phyloP scores from a whole-genome alignment of 2,329 filamentous ascomycete genomes.

The Penicillium sp. region DNA sequence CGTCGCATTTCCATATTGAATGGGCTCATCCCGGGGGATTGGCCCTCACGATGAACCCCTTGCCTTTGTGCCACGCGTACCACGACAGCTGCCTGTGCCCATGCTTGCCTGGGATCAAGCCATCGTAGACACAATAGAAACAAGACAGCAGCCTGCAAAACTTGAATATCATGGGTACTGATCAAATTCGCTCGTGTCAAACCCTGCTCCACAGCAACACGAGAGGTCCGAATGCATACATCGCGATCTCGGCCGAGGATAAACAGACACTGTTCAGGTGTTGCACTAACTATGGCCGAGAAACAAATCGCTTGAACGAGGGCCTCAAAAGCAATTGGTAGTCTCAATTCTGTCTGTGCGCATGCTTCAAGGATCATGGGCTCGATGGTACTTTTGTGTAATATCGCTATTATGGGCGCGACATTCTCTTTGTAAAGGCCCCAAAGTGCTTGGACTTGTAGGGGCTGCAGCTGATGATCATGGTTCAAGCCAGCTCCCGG shows the following conservation, averaged over 20 bases:
- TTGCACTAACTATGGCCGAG: conserved; percentile 26
- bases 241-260: conserved; percentile 15
- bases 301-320: conserved; percentile 26
- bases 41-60: conserved; percentile 19
- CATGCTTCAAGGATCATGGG: conserved; percentile 12
- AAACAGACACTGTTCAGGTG: conserved; percentile 15
- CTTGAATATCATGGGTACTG: conserved; percentile 16
- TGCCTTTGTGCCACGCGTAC: conserved; percentile 21
- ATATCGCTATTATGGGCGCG: conserved; percentile 29
- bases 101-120: conserved; percentile 12
- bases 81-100: conserved; percentile 21
- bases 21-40: conserved; percentile 3
- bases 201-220: conserved; percentile 17
- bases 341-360: background rate
- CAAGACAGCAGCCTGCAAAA: conserved; percentile 28
- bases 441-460: conserved; percentile 25
- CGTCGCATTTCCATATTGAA: conserved; percentile 38
- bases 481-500: background rate
- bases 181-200: conserved; percentile 26
- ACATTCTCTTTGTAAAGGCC: conserved; percentile 27
- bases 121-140: conserved; percentile 27
- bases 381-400: conserved; percentile 22
- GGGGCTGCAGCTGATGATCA: conserved; percentile 8
- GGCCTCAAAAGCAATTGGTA: conserved; percentile 10
- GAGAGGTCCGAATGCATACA: conserved; percentile 10